Evolutionary conservation across 2,329 filamentous ascomycete genomes (phyloP).

Genomic region (Aotearoamyces nothofagi): DNA sequence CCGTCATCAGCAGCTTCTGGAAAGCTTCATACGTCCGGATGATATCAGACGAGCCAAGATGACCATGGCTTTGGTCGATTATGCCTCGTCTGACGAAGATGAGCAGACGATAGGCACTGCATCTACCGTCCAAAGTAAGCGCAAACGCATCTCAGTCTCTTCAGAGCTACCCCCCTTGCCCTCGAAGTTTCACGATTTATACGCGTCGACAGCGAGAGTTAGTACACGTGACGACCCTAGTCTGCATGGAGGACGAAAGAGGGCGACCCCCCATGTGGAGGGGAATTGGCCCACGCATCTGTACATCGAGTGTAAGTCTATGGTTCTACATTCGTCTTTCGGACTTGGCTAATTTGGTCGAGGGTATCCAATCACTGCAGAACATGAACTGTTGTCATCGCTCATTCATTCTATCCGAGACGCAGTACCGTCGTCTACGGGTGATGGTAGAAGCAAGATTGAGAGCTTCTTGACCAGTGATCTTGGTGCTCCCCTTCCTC

Average conservation of each 20-base stretch:
- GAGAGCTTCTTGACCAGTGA: constrained; percentile 63
- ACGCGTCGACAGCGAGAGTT: constrained; percentile 65
- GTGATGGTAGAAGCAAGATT: constrained; percentile 23
- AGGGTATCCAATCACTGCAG: constrained; percentile 38
- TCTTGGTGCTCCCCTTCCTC: constrained; percentile 59
- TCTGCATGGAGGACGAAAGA: constrained; percentile 72
- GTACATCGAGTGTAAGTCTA: constrained; percentile 73
- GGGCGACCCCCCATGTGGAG: constrained; percentile 67
- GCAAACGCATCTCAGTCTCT: constrained; percentile 1
- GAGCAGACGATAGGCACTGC: constrained; percentile 3
- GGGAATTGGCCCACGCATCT: constrained; percentile 91
- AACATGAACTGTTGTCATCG: constrained; percentile 30
- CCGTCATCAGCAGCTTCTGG: no score
- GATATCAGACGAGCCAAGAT: no score
- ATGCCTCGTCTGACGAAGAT: constrained; percentile 37
- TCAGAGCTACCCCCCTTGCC: constrained; percentile 57
- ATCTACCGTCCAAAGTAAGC: constrained; percentile 1
- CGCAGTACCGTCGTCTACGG: constrained; percentile 5
- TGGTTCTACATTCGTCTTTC: constrained; percentile 1
- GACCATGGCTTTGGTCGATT: constrained; percentile 50
- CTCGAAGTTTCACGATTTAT: constrained; percentile 71
- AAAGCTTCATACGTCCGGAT: no score
- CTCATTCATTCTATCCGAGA: constrained; percentile 25
- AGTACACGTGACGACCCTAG: constrained; percentile 69
- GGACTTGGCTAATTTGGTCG: constrained; percentile 11